Conservation (phyloP, 208 protist species). For the Tritrichomonas musculus region DNA sequence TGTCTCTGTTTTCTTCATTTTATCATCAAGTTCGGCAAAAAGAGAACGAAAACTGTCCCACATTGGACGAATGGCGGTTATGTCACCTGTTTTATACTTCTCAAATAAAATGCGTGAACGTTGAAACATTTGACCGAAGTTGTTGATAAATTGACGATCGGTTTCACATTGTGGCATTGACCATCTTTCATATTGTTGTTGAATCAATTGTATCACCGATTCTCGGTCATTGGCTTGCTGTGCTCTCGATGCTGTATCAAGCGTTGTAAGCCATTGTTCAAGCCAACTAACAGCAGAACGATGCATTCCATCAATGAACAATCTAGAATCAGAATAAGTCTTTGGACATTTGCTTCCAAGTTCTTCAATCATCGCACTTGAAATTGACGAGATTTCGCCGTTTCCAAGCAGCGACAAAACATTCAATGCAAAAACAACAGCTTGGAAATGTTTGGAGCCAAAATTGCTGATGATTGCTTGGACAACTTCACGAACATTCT, state of each 20-base stretch:
- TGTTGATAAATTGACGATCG: neutral
- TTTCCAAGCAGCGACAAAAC: neutral
- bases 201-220: neutral
- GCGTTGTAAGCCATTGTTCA: neutral
- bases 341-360: neutral
- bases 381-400: neutral
- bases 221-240: neutral
- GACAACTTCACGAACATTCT: neutral
- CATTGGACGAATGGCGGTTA: neutral
- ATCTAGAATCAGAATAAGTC: neutral
- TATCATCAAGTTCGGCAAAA: neutral
- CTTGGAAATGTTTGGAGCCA: constrained; percentile 12
- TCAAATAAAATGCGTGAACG: neutral
- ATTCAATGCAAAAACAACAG: constrained; percentile 4
- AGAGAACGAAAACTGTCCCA: neutral
- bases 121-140: neutral
- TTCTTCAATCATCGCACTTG: neutral
- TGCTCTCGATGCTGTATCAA: neutral
- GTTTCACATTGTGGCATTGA: neutral
- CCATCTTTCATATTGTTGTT: neutral
- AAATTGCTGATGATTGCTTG: neutral
- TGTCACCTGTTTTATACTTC: neutral
- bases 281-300: neutral
- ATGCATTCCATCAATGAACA: constrained; percentile 23
- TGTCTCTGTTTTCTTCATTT: neutral